Base-by-base conservation (phyloP, 2,329 filamentous ascomycete species). In the Cladosporium colombiae region DNA sequence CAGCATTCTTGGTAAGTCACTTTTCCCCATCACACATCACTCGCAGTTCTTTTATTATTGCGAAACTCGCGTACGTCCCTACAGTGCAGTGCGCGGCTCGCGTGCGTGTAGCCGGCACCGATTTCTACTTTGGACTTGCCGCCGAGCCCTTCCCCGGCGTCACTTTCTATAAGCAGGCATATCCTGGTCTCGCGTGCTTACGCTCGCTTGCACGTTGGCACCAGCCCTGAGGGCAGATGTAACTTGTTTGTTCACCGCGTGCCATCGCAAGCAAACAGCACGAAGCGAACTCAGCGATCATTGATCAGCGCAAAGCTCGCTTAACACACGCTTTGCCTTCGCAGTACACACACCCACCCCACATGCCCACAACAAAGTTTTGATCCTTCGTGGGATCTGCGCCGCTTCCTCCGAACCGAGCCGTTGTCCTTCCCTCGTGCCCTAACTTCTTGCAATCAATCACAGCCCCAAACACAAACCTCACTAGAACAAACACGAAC, bases 1-100 rank as follows among this genome's bases (percentile, higher is more conserved):
- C 63, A 95, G 98, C 81, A 87, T 93, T 65, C 84, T 99, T 75
- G 95, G 95, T 97, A 85, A 83, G 89, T 72, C 18, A 27, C 56
- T 61, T 57, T 40, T 65, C 37, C 40, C 49, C 44, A 13, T 57
- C 63, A 35, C 40, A 37, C 40, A 57, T 53, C 40, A 40, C 52
- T 40, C 46, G 33, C 56, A 53, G 16, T 53, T n/a, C 29, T 21
- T 21, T 53, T 53, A n/a, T 18, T 3, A 29, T 53, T 53, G 33
- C 35, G 56, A 40, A 25, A 58, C 35, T 58, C 56, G 56, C 56
- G 35, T 58, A 23, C 44, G 44, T 44, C n/a, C 18, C 31, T 29
- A 40, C 57, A 31, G 23, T 49, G 40, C 57, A 44, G 57, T 60
- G 40, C 37, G 40, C n/a, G 57, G 37, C 25, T 25, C 40, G 37